phyloP scores from a whole-genome alignment of 169 alveolate genomes.

The Perkinsus marinus region DNA sequence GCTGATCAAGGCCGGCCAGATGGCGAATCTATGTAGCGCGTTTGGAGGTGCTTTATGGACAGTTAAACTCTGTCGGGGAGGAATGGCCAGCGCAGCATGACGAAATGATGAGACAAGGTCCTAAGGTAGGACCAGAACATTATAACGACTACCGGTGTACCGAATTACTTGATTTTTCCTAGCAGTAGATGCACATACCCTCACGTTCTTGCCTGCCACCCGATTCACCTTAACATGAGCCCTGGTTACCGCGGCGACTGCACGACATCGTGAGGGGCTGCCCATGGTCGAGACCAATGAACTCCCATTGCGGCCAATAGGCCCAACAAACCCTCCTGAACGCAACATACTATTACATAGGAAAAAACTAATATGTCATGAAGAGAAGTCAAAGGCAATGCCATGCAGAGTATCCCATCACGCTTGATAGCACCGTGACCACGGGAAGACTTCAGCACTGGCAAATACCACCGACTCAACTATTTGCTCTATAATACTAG shows the following conservation, averaged over 20 bases:
- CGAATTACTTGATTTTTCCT: not conserved
- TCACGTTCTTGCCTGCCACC: not conserved
- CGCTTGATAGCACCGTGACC: too few relatives aligned
- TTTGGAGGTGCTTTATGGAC: not conserved
- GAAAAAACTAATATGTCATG: not conserved
- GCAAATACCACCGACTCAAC: not conserved
- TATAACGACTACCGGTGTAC: not conserved
- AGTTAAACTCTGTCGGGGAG: not conserved
- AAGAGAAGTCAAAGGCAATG: not conserved
- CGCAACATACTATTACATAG: not conserved
- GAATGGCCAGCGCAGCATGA: not conserved
- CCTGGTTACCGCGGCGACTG: not conserved
- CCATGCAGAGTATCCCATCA: too few relatives aligned
- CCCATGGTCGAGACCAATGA: not conserved
- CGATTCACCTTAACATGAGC: not conserved
- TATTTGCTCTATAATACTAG: not conserved
- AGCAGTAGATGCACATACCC: not conserved
- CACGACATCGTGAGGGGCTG: not conserved
- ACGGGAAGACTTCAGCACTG: not conserved
- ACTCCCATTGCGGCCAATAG: not conserved
- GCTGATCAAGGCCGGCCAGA: not conserved
- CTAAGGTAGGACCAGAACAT: not conserved
- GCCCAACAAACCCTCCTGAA: not conserved
- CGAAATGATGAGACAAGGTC: not conserved
- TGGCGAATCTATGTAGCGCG: not conserved